Percentiles rank a stretch among this genome's conserved stretches.
Conservation (phyloP, 139 green algal genomes). For the Asterochloris erici region DNA sequence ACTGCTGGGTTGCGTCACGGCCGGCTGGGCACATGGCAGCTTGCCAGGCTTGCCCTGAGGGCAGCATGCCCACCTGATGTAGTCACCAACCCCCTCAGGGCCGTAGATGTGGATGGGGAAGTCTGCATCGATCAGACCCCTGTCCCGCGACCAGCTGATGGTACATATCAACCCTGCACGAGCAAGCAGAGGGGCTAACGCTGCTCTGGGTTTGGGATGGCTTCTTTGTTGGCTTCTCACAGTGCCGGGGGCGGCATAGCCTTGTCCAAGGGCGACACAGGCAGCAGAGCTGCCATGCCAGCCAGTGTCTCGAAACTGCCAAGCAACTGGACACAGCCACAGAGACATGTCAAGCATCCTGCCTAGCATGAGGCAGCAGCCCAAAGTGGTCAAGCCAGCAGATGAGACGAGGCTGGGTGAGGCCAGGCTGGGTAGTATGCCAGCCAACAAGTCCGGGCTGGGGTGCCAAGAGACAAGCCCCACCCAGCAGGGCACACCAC, state of each 20-base stretch:
- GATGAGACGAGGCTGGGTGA: background rate
- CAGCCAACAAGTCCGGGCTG: background rate
- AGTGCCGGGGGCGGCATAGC: background rate
- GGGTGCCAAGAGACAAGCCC: background rate
- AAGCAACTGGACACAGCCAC: background rate
- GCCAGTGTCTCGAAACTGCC: background rate
- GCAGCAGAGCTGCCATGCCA: background rate
- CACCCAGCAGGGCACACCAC: background rate
- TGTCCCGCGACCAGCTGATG: constrained; percentile 48
- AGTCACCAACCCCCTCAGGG: constrained; percentile 62
- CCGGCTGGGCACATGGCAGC: no score
- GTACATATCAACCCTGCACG: constrained; percentile 70
- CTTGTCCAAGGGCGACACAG: background rate
- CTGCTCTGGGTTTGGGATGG: background rate
- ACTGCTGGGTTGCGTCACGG: no score
- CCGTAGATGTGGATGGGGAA: constrained; percentile 81
- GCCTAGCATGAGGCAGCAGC: background rate
- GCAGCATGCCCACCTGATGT: constrained; percentile 38
- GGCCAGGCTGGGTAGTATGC: background rate
- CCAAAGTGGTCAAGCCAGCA: background rate
- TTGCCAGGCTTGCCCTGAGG: no score
- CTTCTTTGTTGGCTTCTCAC: background rate
- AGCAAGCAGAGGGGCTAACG: background rate
- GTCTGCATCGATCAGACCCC: constrained; percentile 63
- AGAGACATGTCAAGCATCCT: no score